phyloP scores from a whole-genome alignment of 495 filamentous ascomycete species.

The Cladorrhinum samala region DNA sequence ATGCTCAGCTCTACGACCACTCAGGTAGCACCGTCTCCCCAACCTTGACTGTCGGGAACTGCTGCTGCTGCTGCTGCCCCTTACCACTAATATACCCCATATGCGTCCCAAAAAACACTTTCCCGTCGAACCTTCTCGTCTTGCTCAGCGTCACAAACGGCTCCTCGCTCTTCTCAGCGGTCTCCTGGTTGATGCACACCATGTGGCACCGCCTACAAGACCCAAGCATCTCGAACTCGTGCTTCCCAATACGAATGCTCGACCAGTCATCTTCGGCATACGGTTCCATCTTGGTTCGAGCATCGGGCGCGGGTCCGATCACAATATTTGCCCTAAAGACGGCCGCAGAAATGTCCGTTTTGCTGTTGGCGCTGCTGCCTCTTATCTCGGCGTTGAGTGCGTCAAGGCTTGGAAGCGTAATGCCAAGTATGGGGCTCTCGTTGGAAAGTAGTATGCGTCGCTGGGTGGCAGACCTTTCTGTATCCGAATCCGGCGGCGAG shows the following conservation, averaged over 20 bases:
- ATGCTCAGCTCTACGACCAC: constrained; percentile 6
- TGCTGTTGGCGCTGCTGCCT: constrained; percentile 47
- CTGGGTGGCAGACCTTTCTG: constrained; percentile 21
- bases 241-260: constrained; percentile 43
- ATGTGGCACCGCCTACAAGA: constrained; percentile 88
- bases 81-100: constrained; percentile 33
- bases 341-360: constrained; percentile 54
- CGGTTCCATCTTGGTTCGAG: constrained; percentile 8
- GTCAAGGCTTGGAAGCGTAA: constrained; percentile 74
- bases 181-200: constrained; percentile 87
- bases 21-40: constrained; percentile 45
- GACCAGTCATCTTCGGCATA: constrained; percentile 56
- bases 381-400: constrained; percentile 66
- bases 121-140: constrained; percentile 72
- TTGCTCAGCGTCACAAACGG: constrained; percentile 85
- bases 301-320: constrained; percentile 32
- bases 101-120: constrained; percentile 83
- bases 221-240: constrained; percentile 65
- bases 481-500: constrained; percentile 44
- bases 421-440: constrained; percentile 83
- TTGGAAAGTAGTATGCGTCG: constrained; percentile 78
- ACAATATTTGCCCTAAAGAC: constrained; percentile 81
- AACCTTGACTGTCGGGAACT: constrained; percentile 49
- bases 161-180: constrained; percentile 69
- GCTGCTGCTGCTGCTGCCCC: constrained; percentile 24